phyloP scores from a whole-genome alignment of 2,329 filamentous ascomycete species.

The Decorospora gaudefroyi region DNA sequence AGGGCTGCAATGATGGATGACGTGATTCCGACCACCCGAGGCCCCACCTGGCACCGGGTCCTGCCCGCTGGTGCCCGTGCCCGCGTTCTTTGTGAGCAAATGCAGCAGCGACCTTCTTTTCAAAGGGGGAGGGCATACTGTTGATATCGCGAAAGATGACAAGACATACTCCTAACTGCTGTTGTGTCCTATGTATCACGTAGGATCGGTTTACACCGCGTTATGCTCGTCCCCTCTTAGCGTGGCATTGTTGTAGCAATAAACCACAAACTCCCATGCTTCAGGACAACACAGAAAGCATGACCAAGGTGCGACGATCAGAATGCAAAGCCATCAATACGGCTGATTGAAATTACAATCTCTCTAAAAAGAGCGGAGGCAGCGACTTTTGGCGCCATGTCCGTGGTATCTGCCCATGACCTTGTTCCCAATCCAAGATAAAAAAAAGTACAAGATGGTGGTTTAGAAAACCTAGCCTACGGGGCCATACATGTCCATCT shows the following conservation, averaged over 20 bases:
- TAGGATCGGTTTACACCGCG: not conserved
- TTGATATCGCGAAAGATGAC: not conserved
- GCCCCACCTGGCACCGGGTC: constrained; percentile 20
- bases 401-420: constrained; percentile 10
- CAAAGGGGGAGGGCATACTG: not conserved
- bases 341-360: constrained; percentile 29
- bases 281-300: not conserved
- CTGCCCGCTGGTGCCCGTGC: constrained; percentile 18
- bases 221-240: too few species aligned
- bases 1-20: constrained; percentile 27
- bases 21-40: constrained; percentile 29
- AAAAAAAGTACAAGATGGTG: constrained; percentile 6
- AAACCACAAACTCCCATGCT: too few species aligned
- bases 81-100: constrained; percentile 15
- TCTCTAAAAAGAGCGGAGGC: constrained; percentile 12
- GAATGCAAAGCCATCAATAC: constrained; percentile 17
- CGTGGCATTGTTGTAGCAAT: too few species aligned
- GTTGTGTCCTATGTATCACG: not conserved
- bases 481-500: constrained; percentile 5
- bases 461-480: constrained; percentile 3
- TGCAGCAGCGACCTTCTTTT: not conserved
- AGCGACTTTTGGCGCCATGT: constrained; percentile 4
- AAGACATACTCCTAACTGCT: not conserved
- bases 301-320: not conserved
- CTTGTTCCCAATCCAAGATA: not conserved